A percentile compares a stretch with the other conserved stretches of the same genome.
phyloP scores from a whole-genome alignment of 2,329 filamentous ascomycete genomes.

The Talaromyces sp. region DNA sequence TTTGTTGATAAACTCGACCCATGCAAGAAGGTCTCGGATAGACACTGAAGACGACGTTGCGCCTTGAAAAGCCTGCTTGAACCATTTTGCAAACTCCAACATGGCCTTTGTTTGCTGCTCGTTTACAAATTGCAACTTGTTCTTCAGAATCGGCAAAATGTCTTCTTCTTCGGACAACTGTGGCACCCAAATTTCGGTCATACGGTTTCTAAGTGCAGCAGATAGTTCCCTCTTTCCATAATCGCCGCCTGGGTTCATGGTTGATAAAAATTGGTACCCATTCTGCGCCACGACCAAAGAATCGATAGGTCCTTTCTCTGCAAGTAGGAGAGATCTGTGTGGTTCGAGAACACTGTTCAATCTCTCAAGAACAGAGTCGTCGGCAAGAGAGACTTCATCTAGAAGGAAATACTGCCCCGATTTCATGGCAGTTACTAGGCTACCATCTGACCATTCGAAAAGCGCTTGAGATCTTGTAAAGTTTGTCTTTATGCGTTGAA shows the following conservation, averaged over 20 bases:
- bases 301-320: slow-evolving; percentile 85
- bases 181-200: slow-evolving; percentile 98
- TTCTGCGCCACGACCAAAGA: slow-evolving; percentile 69
- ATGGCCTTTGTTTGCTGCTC: slow-evolving; percentile 60
- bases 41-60: slow-evolving; percentile 75
- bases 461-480: slow-evolving; percentile 69
- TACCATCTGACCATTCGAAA: slow-evolving; percentile 96
- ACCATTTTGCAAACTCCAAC: slow-evolving; percentile 88
- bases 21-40: slow-evolving; percentile 84
- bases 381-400: slow-evolving; percentile 94
- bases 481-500: slow-evolving; percentile 39
- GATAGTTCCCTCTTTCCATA: slow-evolving; percentile 98
- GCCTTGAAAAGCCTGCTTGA: slow-evolving; percentile 72
- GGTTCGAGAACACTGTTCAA: slow-evolving; percentile 95
- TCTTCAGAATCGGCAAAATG: slow-evolving; percentile 75
- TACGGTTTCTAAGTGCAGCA: slow-evolving; percentile 87
- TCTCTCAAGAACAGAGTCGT: slow-evolving; percentile 93
- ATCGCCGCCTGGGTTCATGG: slow-evolving; percentile 98
- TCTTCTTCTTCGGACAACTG: slow-evolving; percentile 79
- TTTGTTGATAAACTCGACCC: slow-evolving; percentile 87
- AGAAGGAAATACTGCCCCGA: slow-evolving; percentile 85
- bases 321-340: slow-evolving; percentile 75
- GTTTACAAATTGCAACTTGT: slow-evolving; percentile 57
- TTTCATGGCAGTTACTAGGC: slow-evolving; percentile 89
- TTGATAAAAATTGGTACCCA: slow-evolving; percentile 93